Percentiles rank a stretch among this genome's conserved stretches.
Evolutionary conservation across 2,329 filamentous ascomycete species (phyloP).

Genomic region (Cytospora leucostoma): DNA sequence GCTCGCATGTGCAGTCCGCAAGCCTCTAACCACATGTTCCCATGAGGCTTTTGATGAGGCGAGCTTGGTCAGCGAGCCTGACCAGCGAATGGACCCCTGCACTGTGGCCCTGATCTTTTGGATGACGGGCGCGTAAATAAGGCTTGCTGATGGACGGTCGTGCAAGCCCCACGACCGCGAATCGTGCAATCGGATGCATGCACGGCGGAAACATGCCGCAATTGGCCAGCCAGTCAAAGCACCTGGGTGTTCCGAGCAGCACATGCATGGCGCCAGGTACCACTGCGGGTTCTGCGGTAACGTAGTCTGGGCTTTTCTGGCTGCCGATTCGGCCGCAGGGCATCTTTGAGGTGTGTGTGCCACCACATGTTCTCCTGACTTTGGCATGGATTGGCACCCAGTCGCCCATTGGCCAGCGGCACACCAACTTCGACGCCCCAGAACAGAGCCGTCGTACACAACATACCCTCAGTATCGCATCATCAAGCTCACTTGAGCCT

Average conservation of each 20-base stretch:
- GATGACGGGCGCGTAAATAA: constrained; percentile 53
- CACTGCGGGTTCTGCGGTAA: constrained; percentile 24
- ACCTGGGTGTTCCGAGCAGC: constrained; percentile 15
- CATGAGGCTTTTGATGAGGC: constrained; percentile 25
- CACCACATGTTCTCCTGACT: constrained; percentile 35
- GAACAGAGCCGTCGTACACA: constrained; percentile 11
- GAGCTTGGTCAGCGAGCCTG: constrained; percentile 25
- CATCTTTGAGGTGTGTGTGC: constrained; percentile 36
- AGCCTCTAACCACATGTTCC: constrained; percentile 2
- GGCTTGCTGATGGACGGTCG: constrained; percentile 49
- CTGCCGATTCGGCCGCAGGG: constrained; percentile 40
- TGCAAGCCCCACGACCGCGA: constrained; percentile 42
- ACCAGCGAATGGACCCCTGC: constrained; percentile 41
- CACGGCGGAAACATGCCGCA: constrained; percentile 37
- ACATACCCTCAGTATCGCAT: neutral
- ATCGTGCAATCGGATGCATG: constrained; percentile 52
- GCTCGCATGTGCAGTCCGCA: constrained; percentile 19
- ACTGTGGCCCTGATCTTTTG: constrained; percentile 34
- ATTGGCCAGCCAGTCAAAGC: constrained; percentile 42
- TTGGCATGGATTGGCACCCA: constrained; percentile 29
- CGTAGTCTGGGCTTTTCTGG: constrained; percentile 31
- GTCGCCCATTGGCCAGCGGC: constrained; percentile 17
- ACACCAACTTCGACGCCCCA: constrained; percentile 11
- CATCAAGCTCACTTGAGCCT: constrained; percentile 10
- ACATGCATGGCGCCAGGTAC: constrained; percentile 25